Evolutionary conservation across 192 early-diverging fungal genomes (phyloP), one percentile per base, ranked within the genome.

Genomic region (Diversispora epigaea): DNA sequence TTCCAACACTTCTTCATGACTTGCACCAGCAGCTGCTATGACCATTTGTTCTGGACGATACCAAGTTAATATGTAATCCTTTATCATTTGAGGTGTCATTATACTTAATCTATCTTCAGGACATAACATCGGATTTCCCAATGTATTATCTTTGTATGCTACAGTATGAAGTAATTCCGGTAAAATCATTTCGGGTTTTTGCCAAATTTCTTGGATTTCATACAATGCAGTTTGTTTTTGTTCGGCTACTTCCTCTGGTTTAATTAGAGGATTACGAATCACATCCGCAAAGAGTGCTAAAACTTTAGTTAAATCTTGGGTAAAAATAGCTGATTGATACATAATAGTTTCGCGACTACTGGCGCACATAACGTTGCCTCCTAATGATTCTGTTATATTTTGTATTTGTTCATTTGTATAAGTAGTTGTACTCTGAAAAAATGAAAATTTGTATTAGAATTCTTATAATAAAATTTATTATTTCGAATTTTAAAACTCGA

Each of bases 311-410:
- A 96, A 75, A 80, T 97, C 94, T 75, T 94, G 88, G 4, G 86
- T 88, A 77, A 99, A 95, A 25, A 99, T 90, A 6, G 93, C 90
- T 6, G 93, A 91, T 78, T 96, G 96, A 79, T 97, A 99, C 89
- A 96, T 94, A 81, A 99, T 95, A 65, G 92, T 86, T 79, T 99
- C 97, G 43, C 96, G 89, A 22, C 93, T 91, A 58, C 91, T 90
- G 19, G 95, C 93, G 71, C 95, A 91, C 85, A 93, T 89, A 15
- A 97, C 87, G 61, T 94, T 95, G 17, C 95, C 95, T 12, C 97
- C 96, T 17, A 97, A 83, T 46, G 89, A 86, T 74, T 97, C 97
- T 57, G 97, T 81, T 81, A 90, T 84, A 17, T 86, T 83, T 73
- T 93, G 85, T 22, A 95, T 88, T 70, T 92, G 83, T 40, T 88